Percentiles rank a stretch among this genome's conserved stretches.
These are phyloP conservation scores for Phytomonas sp. DNA, from an alignment of 208 protist genomes.

Conservation along the genomic window DNA sequence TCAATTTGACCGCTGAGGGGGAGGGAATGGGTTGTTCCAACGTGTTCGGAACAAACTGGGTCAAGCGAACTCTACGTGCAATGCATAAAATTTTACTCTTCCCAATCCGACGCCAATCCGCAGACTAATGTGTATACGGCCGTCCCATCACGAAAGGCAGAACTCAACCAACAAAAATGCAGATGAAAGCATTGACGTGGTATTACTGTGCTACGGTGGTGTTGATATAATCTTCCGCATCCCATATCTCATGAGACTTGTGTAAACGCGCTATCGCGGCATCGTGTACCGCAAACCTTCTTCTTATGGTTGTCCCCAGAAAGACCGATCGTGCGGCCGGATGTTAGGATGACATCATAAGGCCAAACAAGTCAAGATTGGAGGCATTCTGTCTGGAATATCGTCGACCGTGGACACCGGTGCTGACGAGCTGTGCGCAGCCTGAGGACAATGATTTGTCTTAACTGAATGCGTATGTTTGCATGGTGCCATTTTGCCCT, in stretches of 20 bases:
- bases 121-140: not conserved
- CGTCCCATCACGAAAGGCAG: constrained; percentile 23
- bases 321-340: constrained; percentile 32
- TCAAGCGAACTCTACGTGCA: no score
- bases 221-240: constrained; percentile 23
- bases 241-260: constrained; percentile 30
- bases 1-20: constrained; percentile 26
- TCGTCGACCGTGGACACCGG: constrained; percentile 70
- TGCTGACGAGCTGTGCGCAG: constrained; percentile 39
- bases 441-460: constrained; percentile 8
- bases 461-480: constrained; percentile 72
- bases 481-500: constrained; percentile 54
- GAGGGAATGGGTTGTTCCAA: not conserved
- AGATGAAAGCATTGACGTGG: constrained; percentile 62
- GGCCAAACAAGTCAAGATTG: not conserved
- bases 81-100: no score
- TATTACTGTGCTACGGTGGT: constrained; percentile 75
- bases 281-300: constrained; percentile 23
- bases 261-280: constrained; percentile 22
- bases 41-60: no score
- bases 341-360: no score
- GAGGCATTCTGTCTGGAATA: constrained; percentile 44
- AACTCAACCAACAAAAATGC: constrained; percentile 21
- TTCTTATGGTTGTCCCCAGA: constrained; percentile 77
- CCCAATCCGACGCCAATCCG: no score